Evolutionary conservation across 75 land plant genomes (phyloP).

Genomic region (Picea glauca): DNA sequence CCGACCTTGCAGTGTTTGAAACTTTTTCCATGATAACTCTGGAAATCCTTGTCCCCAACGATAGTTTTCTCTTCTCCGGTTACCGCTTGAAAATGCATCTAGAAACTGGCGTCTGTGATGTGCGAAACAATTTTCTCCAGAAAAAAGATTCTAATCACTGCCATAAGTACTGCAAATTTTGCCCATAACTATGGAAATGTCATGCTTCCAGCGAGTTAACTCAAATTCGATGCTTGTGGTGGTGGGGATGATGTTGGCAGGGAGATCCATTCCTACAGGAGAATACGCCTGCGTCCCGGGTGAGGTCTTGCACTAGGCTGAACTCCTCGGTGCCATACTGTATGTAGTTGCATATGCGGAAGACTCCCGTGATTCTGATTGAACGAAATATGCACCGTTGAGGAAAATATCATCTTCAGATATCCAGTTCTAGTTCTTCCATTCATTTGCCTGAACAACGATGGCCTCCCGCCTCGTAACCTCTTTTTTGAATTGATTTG

Average conservation of each 20-base stretch:
- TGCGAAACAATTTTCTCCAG: no score
- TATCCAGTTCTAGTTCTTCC: conserved; percentile 80
- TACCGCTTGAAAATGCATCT: no score
- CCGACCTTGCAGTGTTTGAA: no score
- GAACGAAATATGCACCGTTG: conserved; percentile 79
- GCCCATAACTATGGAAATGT: no score
- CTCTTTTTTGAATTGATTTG: conserved; percentile 14
- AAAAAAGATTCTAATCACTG: no score
- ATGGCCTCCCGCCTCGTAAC: conserved; percentile 63
- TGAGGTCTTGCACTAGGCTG: conserved; percentile 39
- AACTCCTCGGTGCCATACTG: conserved; percentile 54
- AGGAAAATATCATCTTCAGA: conserved; percentile 71
- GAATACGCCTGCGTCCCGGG: conserved; percentile 53
- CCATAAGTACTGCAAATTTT: no score
- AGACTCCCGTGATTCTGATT: conserved; percentile 48
- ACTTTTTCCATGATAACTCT: no score
- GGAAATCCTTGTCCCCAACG: no score
- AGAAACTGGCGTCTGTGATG: no score
- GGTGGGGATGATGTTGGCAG: not conserved
- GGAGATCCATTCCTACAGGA: not conserved
- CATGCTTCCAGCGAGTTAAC: no score
- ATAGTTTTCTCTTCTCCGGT: no score
- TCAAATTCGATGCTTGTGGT: no score
- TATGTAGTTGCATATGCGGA: conserved; percentile 45
- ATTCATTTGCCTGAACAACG: conserved; percentile 35